Conservation (phyloP, 306 rosid species). For the Trifolium repens region DNA sequence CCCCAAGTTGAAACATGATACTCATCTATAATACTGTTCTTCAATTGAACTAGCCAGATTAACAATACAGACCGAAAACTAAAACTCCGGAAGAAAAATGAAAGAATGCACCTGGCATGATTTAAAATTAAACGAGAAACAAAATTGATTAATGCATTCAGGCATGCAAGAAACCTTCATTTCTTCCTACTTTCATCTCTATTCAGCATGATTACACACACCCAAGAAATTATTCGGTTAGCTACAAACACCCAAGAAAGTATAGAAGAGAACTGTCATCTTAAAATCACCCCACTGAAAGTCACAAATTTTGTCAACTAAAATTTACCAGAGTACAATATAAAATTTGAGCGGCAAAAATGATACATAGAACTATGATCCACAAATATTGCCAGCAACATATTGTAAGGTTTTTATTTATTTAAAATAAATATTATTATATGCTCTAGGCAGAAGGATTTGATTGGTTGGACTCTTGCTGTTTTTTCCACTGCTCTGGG, state of each 20-base stretch:
- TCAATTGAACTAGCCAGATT: slow-evolving; percentile 1
- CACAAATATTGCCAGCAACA: slow-evolving; percentile 26
- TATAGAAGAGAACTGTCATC: background rate
- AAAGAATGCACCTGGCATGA: background rate
- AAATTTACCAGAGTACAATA: slow-evolving; percentile 32
- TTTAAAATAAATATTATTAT: slow-evolving; percentile 23
- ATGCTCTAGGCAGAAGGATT: slow-evolving; percentile 56
- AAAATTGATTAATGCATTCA: background rate
- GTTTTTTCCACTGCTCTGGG: slow-evolving; percentile 94
- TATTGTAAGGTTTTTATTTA: slow-evolving; percentile 32
- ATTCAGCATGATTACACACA: background rate
- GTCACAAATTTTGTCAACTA: background rate
- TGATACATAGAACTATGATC: slow-evolving; percentile 16
- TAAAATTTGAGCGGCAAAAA: background rate
- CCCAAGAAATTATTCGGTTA: slow-evolving; percentile 2
- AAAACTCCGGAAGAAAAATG: background rate
- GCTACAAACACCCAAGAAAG: background rate
- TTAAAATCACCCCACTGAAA: background rate
- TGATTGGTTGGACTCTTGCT: slow-evolving; percentile 63
- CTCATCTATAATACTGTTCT: background rate
- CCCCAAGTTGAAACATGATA: background rate
- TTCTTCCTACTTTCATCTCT: background rate
- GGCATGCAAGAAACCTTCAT: slow-evolving; percentile 3
- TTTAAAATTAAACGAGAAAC: background rate
- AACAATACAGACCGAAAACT: background rate